Evolutionary conservation across 2,329 filamentous ascomycete species (phyloP).

Genomic region (Lachnellula occidentalis): DNA sequence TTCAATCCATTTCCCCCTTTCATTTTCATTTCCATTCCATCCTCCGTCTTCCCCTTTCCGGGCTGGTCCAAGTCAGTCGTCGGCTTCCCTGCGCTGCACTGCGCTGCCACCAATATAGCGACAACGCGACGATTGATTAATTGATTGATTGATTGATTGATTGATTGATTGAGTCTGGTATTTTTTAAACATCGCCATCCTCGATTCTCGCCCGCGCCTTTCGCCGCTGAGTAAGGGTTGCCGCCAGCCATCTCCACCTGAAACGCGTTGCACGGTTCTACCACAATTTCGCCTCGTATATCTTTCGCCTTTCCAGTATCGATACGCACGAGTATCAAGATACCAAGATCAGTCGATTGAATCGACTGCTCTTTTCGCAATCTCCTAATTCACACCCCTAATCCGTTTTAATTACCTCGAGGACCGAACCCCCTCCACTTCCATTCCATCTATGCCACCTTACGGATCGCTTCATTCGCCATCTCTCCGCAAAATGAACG

Average conservation of each 20-base stretch:
- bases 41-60: not conserved
- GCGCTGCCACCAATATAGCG: not conserved
- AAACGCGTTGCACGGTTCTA: conserved; percentile 17
- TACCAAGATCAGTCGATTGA: conserved; percentile 15
- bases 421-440: conserved; percentile 11
- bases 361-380: conserved; percentile 16
- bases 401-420: conserved; percentile 6
- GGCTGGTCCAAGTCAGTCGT: not conserved
- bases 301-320: conserved; percentile 5
- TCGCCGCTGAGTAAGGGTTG: conserved; percentile 7
- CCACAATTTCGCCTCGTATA: conserved; percentile 3
- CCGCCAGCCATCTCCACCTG: conserved; percentile 12
- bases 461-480: conserved; percentile 70
- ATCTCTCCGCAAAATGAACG: conserved; percentile 77
- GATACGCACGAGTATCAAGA: not conserved
- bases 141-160: not conserved
- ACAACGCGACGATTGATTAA: not conserved
- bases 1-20: conserved; percentile 15
- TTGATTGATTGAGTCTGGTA: not conserved
- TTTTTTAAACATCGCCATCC: not conserved
- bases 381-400: conserved; percentile 12
- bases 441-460: conserved; percentile 52
- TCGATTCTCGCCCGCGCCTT: not conserved
- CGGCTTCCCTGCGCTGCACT: not conserved
- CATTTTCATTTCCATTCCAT: not conserved